Evolutionary conservation across 139 green algal species (phyloP).

Genomic region (Haematococcus sp.): DNA sequence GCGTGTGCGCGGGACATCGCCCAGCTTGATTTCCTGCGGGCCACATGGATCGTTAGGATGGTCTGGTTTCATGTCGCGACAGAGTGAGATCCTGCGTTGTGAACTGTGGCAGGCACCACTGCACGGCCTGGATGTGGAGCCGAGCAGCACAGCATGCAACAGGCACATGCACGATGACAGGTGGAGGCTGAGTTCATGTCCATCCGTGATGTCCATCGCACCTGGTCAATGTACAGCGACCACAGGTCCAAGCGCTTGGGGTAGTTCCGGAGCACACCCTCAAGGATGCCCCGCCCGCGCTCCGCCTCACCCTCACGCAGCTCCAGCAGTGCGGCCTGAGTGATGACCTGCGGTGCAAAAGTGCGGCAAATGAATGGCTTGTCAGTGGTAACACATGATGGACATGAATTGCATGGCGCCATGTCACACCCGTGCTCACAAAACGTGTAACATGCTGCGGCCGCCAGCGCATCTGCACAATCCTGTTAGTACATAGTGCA

Average conservation of each 20-base stretch:
- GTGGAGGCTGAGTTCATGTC: too few relatives aligned
- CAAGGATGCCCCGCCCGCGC: conserved; percentile 79
- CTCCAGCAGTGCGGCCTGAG: conserved; percentile 78
- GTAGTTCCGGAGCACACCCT: conserved; percentile 89
- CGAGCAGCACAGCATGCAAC: too few relatives aligned
- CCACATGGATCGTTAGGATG: background rate
- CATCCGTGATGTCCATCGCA: background rate
- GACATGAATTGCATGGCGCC: background rate
- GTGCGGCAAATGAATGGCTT: background rate
- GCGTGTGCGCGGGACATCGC: conserved; percentile 62
- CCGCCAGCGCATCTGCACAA: too few relatives aligned
- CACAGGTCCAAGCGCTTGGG: conserved; percentile 93
- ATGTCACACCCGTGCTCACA: background rate
- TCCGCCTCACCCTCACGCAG: conserved; percentile 77
- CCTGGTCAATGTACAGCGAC: conserved; percentile 96
- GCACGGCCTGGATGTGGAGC: background rate
- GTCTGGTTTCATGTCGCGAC: too few relatives aligned
- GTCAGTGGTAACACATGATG: background rate
- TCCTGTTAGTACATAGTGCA: too few relatives aligned
- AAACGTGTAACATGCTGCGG: too few relatives aligned
- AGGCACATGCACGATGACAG: too few relatives aligned
- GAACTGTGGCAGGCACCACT: background rate
- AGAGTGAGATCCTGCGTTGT: too few relatives aligned
- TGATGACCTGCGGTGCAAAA: conserved; percentile 42
- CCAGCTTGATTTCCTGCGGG: conserved; percentile 66